Evolutionary conservation across 1,284 basidiomycete genomes (phyloP).

Genomic region (Coriolopsis trogii): DNA sequence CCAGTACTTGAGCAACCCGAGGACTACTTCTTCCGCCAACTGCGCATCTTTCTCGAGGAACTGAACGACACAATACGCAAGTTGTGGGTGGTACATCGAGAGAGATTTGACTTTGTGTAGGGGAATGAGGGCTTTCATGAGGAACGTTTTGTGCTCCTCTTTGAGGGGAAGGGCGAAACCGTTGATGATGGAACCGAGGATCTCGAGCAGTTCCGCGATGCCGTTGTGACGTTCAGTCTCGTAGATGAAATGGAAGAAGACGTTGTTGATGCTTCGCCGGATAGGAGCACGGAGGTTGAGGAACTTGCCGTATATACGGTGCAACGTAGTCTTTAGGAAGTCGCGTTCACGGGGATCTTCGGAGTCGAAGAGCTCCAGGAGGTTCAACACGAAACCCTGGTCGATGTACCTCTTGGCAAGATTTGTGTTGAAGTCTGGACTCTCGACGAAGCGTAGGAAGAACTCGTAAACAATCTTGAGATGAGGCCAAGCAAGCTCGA

Average conservation of each 20-base stretch:
- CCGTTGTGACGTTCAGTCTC: constrained; percentile 99
- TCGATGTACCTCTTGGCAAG: constrained; percentile 98
- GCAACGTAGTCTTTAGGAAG: constrained; percentile 98
- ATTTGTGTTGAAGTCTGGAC: constrained; percentile 98
- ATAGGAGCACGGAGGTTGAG: constrained; percentile 98
- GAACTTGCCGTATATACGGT: constrained; percentile 99
- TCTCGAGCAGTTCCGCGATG: constrained; percentile 97
- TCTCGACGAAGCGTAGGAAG: constrained; percentile 98
- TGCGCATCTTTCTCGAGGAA: constrained; percentile 96
- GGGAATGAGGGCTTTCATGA: constrained; percentile 94
- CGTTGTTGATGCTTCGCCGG: constrained; percentile 98
- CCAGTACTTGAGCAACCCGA: constrained; percentile 96
- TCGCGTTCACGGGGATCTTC: constrained; percentile 99
- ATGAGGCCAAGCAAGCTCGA: constrained; percentile 99
- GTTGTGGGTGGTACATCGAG: constrained; percentile 96
- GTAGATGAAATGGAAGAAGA: constrained; percentile 99
- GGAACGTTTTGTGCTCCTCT: constrained; percentile 99
- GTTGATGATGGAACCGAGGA: constrained; percentile 99
- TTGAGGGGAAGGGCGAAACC: constrained; percentile 98
- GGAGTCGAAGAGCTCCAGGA: constrained; percentile 98
- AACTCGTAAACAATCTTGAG: constrained; percentile 99
- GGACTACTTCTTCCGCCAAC: constrained; percentile 94
- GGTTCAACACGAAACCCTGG: constrained; percentile 93
- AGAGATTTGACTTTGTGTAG: constrained; percentile 98
- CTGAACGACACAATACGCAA: constrained; percentile 99